Percentiles rank a stretch among this genome's conserved stretches.
Conservation (phyloP, 495 filamentous ascomycete species). For the Usnea hakonensis region DNA sequence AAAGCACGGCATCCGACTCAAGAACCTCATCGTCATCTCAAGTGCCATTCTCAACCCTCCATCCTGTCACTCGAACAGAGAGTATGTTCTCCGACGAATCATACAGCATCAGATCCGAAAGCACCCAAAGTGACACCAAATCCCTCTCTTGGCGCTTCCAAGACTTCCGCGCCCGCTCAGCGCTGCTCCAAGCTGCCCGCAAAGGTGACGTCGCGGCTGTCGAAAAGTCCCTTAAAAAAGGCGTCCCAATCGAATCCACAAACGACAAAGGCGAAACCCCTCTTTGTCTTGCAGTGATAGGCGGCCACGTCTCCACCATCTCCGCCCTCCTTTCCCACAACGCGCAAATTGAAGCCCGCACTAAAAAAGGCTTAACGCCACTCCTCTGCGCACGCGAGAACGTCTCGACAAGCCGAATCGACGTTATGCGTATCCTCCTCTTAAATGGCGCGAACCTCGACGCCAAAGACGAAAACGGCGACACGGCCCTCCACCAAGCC, state of each 20-base stretch:
- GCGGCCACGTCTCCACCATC: not conserved
- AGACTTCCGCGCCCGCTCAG: not conserved
- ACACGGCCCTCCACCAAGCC: not conserved
- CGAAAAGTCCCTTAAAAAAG: not conserved
- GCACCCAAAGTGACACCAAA: not conserved
- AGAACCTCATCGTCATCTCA: not conserved
- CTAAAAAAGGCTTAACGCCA: too few species aligned
- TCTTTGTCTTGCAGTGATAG: not conserved
- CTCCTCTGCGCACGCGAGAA: too few species aligned
- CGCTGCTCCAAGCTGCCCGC: not conserved
- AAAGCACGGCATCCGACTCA: not conserved
- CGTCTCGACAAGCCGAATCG: too few species aligned
- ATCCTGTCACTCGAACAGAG: not conserved
- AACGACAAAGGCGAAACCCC: not conserved
- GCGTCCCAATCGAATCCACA: constrained; percentile 1
- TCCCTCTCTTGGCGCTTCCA: not conserved
- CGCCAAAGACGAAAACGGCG: not conserved
- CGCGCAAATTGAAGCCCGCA: too few species aligned
- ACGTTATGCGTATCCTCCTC: not conserved
- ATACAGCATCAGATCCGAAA: too few species aligned
- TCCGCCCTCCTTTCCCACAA: too few species aligned
- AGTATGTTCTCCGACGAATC: too few species aligned
- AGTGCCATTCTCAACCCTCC: too few species aligned
- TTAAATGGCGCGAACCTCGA: constrained; percentile 9
- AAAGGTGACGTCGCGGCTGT: not conserved